Percentiles rank a stretch among this genome's conserved stretches.
Conservation (phyloP, 2,329 filamentous ascomycete genomes). For the Colletotrichum graminicola region DNA sequence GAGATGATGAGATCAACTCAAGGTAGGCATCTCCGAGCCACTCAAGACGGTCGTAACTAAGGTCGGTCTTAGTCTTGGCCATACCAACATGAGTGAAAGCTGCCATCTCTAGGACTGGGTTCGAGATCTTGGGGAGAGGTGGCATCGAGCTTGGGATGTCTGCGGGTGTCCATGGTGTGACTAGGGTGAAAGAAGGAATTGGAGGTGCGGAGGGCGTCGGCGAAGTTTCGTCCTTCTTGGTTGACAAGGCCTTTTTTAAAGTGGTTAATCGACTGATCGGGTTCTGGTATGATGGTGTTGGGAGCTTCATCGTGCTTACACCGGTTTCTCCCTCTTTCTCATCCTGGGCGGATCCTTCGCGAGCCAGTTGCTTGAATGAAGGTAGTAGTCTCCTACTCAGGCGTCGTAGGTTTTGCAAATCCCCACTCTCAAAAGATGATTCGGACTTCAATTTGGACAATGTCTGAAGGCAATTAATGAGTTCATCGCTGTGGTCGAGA, state of each 20-base stretch:
- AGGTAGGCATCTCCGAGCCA: constrained; percentile 91
- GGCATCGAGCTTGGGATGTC: constrained; percentile 65
- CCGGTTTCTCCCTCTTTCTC: neutral
- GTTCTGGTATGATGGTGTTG: too few relatives aligned
- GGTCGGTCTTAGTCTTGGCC: constrained; percentile 50
- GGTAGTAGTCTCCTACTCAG: constrained; percentile 48
- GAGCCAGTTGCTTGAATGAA: constrained; percentile 44
- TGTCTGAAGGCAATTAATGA: constrained; percentile 54
- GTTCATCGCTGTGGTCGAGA: constrained; percentile 53
- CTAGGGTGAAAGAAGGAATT: constrained; percentile 35
- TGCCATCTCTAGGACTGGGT: constrained; percentile 69
- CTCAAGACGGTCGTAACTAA: constrained; percentile 85
- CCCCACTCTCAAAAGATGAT: neutral
- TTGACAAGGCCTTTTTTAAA: neutral
- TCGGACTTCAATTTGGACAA: constrained; percentile 47
- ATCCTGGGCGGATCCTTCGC: neutral
- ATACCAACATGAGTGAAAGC: constrained; percentile 76
- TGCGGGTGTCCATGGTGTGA: constrained; percentile 64
- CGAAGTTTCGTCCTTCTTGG: neutral
- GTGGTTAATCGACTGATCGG: neutral
- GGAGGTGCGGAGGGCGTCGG: constrained; percentile 4
- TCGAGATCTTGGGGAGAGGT: constrained; percentile 70
- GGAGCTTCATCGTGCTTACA: neutral
- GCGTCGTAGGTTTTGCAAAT: constrained; percentile 25
- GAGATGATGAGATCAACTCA: constrained; percentile 78